phyloP scores from a whole-genome alignment of 768 basidiomycete genomes.

The Gyrodon lividus region DNA sequence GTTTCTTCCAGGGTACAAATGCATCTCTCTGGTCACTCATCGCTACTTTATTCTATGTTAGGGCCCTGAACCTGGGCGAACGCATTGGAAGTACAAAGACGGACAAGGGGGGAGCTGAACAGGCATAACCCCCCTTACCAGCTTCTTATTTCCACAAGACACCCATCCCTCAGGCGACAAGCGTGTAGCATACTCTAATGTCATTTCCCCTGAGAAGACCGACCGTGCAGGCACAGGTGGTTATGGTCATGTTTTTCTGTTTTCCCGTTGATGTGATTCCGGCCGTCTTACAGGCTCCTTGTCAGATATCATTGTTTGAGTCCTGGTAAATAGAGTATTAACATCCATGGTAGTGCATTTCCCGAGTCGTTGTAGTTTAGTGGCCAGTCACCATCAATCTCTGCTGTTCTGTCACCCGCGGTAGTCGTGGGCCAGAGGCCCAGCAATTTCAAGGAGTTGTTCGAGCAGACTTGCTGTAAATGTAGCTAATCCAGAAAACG shows the following conservation, averaged over 20 bases:
- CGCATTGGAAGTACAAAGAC: conserved; percentile 60
- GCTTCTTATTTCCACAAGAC: background rate
- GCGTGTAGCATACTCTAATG: background rate
- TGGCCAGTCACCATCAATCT: background rate
- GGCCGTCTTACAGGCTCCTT: background rate
- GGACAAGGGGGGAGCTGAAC: conserved; percentile 57
- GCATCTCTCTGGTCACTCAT: conserved; percentile 78
- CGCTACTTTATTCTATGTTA: conserved; percentile 63
- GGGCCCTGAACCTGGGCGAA: conserved; percentile 69
- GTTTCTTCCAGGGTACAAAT: conserved; percentile 69
- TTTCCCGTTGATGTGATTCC: background rate
- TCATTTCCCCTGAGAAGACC: background rate
- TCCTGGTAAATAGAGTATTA: background rate
- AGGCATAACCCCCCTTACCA: conserved; percentile 42
- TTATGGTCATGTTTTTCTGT: background rate
- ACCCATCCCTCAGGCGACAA: background rate
- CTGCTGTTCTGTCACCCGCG: background rate
- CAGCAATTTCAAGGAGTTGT: background rate
- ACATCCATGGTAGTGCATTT: background rate
- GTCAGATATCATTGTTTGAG: background rate
- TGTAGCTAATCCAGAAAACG: no score
- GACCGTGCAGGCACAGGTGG: background rate
- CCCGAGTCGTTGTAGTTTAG: conserved; percentile 1
- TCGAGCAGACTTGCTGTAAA: no score
- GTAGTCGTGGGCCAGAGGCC: background rate